These are phyloP conservation scores for Eucalyptus virginea DNA, from an alignment of 345 rosid genomes.

Conservation along the genomic window DNA sequence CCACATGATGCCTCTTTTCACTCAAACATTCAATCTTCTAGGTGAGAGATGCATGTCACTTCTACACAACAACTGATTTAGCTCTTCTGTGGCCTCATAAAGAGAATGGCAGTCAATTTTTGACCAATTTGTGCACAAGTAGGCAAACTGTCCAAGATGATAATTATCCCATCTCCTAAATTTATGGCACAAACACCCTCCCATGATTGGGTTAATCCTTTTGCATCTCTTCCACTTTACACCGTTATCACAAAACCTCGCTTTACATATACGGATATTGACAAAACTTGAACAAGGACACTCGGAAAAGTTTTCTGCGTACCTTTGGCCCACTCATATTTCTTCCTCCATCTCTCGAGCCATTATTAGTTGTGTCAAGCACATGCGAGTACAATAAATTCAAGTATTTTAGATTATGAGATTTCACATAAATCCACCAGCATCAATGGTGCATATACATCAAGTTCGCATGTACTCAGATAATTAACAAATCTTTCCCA, in stretches of 20 bases:
- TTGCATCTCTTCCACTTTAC: not conserved
- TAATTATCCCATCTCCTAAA: not conserved
- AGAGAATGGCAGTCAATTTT: not conserved
- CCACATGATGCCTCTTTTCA: not conserved
- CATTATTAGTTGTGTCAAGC: not conserved
- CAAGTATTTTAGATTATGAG: not conserved
- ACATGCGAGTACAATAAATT: not conserved
- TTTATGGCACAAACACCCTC: not conserved
- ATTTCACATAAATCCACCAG: not conserved
- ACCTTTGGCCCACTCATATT: not conserved
- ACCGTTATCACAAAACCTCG: not conserved
- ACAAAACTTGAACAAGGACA: not conserved
- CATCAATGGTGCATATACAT: not conserved
- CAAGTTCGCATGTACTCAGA: not conserved
- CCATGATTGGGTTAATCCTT: not conserved
- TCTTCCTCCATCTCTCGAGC: not conserved
- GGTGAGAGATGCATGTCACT: not conserved
- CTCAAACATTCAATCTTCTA: rapidly evolving
- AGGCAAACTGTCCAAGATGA: not conserved
- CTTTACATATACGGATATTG: not conserved
- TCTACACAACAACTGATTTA: not conserved
- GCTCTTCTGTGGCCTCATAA: not conserved
- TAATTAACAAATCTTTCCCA: not conserved
- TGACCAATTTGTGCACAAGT: not conserved
- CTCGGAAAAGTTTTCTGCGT: not conserved